Conservation (phyloP, 208 protist species). For the Trichomonas tenax region DNA sequence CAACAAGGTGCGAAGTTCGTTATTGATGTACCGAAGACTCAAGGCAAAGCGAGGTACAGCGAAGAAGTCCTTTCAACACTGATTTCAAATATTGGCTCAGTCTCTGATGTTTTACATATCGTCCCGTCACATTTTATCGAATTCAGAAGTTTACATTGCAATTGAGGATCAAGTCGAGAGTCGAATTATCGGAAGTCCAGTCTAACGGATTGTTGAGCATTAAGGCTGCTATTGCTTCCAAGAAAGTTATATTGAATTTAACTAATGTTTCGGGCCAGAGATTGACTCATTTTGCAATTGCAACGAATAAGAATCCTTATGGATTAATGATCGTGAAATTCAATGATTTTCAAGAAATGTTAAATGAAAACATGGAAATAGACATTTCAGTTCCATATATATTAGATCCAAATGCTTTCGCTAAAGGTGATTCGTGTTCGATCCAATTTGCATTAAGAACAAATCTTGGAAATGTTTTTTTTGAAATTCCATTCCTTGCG, state of each 20-base stretch:
- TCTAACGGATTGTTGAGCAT: not conserved
- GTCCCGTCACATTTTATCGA: not conserved
- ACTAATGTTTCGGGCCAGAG: not conserved
- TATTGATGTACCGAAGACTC: not conserved
- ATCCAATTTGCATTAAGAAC: not conserved
- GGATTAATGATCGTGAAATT: not conserved
- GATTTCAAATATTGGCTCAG: not conserved
- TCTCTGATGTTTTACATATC: conserved; percentile 7
- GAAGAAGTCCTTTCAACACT: not conserved
- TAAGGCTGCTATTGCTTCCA: too few species aligned
- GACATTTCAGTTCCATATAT: not conserved
- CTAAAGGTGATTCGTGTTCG: too few species aligned
- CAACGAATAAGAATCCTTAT: not conserved
- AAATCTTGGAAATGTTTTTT: not conserved
- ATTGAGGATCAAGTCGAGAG: not conserved
- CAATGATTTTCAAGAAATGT: not conserved
- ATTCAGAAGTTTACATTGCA: not conserved
- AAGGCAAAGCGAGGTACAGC: not conserved
- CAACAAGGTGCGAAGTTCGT: not conserved
- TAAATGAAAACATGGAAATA: not conserved
- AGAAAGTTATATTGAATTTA: not conserved
- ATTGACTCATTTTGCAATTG: not conserved
- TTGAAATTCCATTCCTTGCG: not conserved
- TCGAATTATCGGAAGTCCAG: not conserved
- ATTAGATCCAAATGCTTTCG: not conserved